Evolutionary conservation across 495 filamentous ascomycete genomes (phyloP).

Genomic region (Podospora conica): DNA sequence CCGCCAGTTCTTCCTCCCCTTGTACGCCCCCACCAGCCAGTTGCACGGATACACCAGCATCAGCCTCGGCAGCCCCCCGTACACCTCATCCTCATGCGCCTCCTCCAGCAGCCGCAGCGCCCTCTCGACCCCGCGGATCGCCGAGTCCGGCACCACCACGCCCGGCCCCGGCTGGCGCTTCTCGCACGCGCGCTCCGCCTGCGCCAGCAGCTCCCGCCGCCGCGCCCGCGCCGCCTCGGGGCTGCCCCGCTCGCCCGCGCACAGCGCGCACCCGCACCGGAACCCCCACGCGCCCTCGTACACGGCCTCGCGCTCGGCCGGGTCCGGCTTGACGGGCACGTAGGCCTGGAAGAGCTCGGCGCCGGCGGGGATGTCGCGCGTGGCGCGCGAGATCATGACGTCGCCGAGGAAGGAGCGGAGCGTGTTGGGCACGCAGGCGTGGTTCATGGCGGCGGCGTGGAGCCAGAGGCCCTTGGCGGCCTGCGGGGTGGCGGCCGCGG

Average conservation of each 20-base stretch:
- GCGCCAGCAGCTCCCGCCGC: slow-evolving; percentile 18
- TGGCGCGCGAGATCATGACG: slow-evolving; percentile 49
- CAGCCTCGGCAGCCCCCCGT: slow-evolving; percentile 32
- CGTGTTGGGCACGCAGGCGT: slow-evolving; percentile 49
- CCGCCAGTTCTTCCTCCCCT: slow-evolving; percentile 30
- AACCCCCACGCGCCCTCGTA: slow-evolving; percentile 43
- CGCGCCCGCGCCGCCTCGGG: slow-evolving; percentile 13
- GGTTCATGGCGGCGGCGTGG: slow-evolving; percentile 49
- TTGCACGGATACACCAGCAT: slow-evolving; percentile 38
- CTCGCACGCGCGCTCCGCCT: slow-evolving; percentile 10
- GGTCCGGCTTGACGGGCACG: slow-evolving; percentile 23
- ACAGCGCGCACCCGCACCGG: slow-evolving; percentile 42
- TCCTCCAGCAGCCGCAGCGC: slow-evolving; percentile 33
- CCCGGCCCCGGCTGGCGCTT: slow-evolving; percentile 1
- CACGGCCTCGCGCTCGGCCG: slow-evolving; percentile 13
- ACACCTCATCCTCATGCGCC: slow-evolving; percentile 31
- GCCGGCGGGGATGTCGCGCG: slow-evolving; percentile 34
- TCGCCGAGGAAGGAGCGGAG: slow-evolving; percentile 53
- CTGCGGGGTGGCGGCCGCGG: slow-evolving; percentile 24
- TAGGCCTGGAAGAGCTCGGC: slow-evolving; percentile 47
- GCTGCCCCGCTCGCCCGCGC: slow-evolving; percentile 24
- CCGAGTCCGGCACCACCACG: slow-evolving; percentile 25
- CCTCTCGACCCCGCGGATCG: slow-evolving; percentile 27
- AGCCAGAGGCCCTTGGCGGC: slow-evolving; percentile 49
- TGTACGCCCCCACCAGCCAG: slow-evolving; percentile 37